phyloP scores from a whole-genome alignment of 345 rosid species.

The Eucalyptus tenuipes region DNA sequence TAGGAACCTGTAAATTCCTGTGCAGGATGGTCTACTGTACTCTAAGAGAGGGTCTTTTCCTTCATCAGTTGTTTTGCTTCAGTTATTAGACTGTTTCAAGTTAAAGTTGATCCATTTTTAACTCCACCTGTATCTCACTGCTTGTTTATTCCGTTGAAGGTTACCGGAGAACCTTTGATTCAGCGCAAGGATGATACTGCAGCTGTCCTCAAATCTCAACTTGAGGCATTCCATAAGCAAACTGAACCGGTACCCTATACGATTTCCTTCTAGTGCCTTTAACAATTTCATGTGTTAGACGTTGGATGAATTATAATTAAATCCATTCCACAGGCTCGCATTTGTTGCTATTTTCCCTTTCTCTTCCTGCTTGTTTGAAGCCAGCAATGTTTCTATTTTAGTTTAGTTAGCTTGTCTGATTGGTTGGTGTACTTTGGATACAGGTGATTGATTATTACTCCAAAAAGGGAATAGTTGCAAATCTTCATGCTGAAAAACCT shows the following conservation, averaged over 20 bases:
- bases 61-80: neutral
- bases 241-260: conserved; percentile 57
- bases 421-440: neutral
- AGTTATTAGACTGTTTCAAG: neutral
- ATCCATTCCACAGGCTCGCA: neutral
- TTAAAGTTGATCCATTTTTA: neutral
- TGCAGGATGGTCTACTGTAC: neutral
- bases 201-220: conserved; percentile 81
- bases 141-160: conserved; percentile 23
- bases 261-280: neutral
- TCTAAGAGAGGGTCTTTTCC: neutral
- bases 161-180: conserved; percentile 81
- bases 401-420: neutral
- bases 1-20: neutral
- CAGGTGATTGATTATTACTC: conserved; percentile 80
- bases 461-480: conserved; percentile 52
- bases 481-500: conserved; percentile 78
- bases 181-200: conserved; percentile 92
- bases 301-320: neutral
- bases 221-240: conserved; percentile 83
- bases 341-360: neutral
- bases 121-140: neutral
- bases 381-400: neutral
- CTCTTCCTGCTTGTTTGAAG: neutral
- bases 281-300: neutral